phyloP scores from a whole-genome alignment of 257 asterid genomes.

The Oldenlandia corymbosa region DNA sequence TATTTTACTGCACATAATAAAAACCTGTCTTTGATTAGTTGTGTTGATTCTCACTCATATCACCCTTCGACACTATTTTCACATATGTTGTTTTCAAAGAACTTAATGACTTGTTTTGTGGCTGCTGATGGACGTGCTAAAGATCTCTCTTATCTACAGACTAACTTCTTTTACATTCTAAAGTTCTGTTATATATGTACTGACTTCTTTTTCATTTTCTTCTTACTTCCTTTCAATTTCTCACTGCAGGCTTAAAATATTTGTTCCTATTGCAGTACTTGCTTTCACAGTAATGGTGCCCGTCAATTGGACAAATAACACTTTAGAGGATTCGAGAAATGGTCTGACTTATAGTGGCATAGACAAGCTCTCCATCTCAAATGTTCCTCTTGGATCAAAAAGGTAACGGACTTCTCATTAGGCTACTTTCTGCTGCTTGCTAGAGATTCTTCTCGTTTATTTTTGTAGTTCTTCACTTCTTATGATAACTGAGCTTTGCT shows the following conservation, averaged over 20 bases:
- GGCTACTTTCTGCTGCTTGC: not conserved
- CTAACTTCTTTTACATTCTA: slow-evolving; percentile 10
- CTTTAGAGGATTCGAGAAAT: slow-evolving; percentile 36
- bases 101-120: not conserved
- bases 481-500: not conserved
- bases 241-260: slow-evolving; percentile 71
- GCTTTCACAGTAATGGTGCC: slow-evolving; percentile 86
- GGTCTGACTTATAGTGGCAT: slow-evolving; percentile 49
- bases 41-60: too few relatives aligned
- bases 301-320: slow-evolving; percentile 88
- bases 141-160: not conserved
- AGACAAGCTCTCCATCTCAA: slow-evolving; percentile 92
- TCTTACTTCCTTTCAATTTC: not conserved
- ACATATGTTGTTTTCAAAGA: not conserved
- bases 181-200: not conserved
- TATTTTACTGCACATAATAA: too few relatives aligned
- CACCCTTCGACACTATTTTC: not conserved
- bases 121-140: not conserved
- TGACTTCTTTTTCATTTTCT: slow-evolving; percentile 11
- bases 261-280: slow-evolving; percentile 71
- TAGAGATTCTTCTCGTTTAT: not conserved
- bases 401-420: slow-evolving; percentile 32
- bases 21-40: too few relatives aligned
- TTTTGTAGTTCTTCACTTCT: not conserved
- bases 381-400: slow-evolving; percentile 63